These are phyloP conservation scores for Xanthoparmelia taractica DNA, from an alignment of 495 filamentous ascomycete species.

Conservation along the genomic window DNA sequence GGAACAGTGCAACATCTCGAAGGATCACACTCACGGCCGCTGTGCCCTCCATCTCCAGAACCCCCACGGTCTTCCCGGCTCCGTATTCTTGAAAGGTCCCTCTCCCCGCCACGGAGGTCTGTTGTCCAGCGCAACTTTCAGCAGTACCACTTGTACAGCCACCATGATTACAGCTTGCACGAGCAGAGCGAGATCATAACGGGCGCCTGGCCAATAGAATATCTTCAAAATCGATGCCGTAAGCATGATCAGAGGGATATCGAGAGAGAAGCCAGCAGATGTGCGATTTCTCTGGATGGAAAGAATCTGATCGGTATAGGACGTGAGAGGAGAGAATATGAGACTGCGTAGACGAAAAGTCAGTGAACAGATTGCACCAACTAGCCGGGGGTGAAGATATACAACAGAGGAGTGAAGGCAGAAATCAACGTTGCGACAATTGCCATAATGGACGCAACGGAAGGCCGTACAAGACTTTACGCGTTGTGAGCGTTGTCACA, in stretches of 20 bases:
- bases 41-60: slow-evolving; percentile 92
- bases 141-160: slow-evolving; percentile 65
- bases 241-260: slow-evolving; percentile 97
- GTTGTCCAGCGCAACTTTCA: slow-evolving; percentile 86
- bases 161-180: slow-evolving; percentile 85
- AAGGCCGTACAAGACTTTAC: not conserved
- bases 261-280: slow-evolving; percentile 79
- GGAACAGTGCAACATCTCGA: not conserved
- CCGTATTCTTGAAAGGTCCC: slow-evolving; percentile 45
- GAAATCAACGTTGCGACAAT: slow-evolving; percentile 23
- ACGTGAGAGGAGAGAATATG: slow-evolving; percentile 73
- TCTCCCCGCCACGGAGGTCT: slow-evolving; percentile 62
- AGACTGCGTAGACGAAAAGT: slow-evolving; percentile 37
- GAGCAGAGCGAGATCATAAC: slow-evolving; percentile 71
- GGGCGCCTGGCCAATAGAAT: slow-evolving; percentile 90
- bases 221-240: slow-evolving; percentile 85
- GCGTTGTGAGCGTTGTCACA: not conserved
- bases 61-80: slow-evolving; percentile 59
- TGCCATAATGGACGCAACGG: slow-evolving; percentile 16
- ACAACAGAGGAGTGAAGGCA: slow-evolving; percentile 26
- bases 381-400: not conserved
- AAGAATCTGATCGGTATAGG: slow-evolving; percentile 85
- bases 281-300: slow-evolving; percentile 74
- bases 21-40: slow-evolving; percentile 56
- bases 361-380: not conserved